Percentiles rank a stretch among this genome's conserved stretches.
phyloP scores from a whole-genome alignment of 2,329 filamentous ascomycete species.

The Trichoderma arundinaceum region DNA sequence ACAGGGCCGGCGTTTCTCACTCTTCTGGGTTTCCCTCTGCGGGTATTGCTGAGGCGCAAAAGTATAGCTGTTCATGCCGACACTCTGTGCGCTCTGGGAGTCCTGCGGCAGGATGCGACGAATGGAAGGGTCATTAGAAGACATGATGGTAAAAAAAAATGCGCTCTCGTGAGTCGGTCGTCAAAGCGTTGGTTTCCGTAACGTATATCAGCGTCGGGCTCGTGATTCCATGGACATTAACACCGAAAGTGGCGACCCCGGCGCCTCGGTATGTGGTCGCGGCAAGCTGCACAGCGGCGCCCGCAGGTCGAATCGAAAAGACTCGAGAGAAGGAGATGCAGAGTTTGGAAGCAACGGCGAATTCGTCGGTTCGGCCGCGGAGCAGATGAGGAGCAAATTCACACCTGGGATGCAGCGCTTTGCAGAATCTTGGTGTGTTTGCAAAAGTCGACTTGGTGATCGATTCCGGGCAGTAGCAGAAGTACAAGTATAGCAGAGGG shows the following conservation, averaged over 20 bases:
- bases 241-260: constrained; percentile 18
- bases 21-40: constrained; percentile 79
- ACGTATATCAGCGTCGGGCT: constrained; percentile 8
- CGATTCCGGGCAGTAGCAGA: constrained; percentile 21
- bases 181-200: neutral
- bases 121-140: constrained; percentile 63
- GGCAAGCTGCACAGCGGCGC: constrained; percentile 12
- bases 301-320: neutral
- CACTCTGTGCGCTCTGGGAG: constrained; percentile 53
- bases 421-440: constrained; percentile 3
- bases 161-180: constrained; percentile 1
- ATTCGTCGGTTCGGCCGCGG: neutral
- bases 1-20: constrained; percentile 55
- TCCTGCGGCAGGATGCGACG: constrained; percentile 70
- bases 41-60: constrained; percentile 68
- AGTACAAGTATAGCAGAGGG: constrained; percentile 26
- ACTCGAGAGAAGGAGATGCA: neutral
- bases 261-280: constrained; percentile 29
- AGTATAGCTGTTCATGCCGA: constrained; percentile 70
- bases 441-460: constrained; percentile 22
- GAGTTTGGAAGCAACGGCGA: constrained; percentile 5
- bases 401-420: constrained; percentile 6
- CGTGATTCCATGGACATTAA: constrained; percentile 27
- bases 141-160: constrained; percentile 55
- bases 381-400: neutral